Evolutionary conservation across 768 basidiomycete genomes (phyloP).

Genomic region (Podaxis pistillaris): DNA sequence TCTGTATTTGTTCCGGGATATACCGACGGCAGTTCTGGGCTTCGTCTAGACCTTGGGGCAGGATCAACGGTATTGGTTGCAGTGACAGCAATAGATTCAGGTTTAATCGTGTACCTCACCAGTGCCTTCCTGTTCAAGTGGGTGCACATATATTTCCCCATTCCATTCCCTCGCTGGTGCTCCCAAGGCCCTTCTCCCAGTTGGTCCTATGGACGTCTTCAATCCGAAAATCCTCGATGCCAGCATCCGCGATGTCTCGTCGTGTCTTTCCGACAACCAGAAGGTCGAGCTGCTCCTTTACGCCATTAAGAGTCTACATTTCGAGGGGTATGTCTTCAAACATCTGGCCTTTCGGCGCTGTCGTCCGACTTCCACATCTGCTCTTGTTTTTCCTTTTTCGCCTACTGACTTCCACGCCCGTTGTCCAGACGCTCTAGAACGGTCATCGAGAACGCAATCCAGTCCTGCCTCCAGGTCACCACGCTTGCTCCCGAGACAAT

Average conservation of each 20-base stretch:
- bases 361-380: constrained; percentile 10
- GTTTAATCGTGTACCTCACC: constrained; percentile 7
- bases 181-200: neutral
- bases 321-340: constrained; percentile 52
- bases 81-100: constrained; percentile 11
- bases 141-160: constrained; percentile 12
- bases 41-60: neutral
- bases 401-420: constrained; percentile 12
- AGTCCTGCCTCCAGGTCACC: constrained; percentile 62
- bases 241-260: constrained; percentile 66
- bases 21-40: constrained; percentile 7
- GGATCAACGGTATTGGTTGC: neutral
- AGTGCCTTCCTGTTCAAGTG: neutral
- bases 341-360: neutral
- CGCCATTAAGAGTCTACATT: constrained; percentile 79
- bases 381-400: constrained; percentile 14
- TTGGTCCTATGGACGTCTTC: constrained; percentile 56
- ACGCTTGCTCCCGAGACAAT: constrained; percentile 49
- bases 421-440: constrained; percentile 50
- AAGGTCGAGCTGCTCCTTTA: constrained; percentile 73
- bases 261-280: constrained; percentile 56
- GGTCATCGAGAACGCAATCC: constrained; percentile 72
- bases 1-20: constrained; percentile 6
- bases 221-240: constrained; percentile 78
- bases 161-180: neutral